These are phyloP conservation scores for Sistotremastrum niveocremeum DNA, from an alignment of 768 basidiomycete species.

Conservation along the genomic window DNA sequence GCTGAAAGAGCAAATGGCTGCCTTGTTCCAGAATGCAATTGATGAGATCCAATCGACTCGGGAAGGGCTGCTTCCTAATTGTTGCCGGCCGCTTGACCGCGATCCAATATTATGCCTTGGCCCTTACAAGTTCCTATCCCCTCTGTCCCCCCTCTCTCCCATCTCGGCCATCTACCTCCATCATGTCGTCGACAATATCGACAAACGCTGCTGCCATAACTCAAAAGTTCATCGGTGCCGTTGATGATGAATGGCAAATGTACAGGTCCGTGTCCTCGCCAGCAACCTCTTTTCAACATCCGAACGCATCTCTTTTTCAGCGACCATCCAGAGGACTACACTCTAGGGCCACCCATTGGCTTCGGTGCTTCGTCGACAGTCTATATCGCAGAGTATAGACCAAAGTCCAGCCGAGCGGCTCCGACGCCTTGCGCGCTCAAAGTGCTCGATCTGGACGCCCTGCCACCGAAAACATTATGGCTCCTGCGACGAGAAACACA, in stretches of 20 bases:
- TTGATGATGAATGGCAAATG: conserved; percentile 72
- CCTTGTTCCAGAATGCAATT: no score
- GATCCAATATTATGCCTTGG: no score
- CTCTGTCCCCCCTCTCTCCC: no score
- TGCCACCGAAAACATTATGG: conserved; percentile 55
- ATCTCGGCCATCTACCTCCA: no score
- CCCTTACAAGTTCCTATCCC: no score
- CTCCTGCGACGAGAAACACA: conserved; percentile 77
- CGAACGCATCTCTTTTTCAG: conserved; percentile 22
- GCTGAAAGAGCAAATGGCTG: no score
- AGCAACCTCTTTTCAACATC: neutral
- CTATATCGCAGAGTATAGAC: conserved; percentile 58
- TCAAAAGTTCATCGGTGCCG: conserved; percentile 58
- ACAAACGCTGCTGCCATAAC: neutral
- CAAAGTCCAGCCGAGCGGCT: conserved; percentile 15
- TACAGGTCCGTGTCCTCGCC: conserved; percentile 40
- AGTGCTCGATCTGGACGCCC: conserved; percentile 74
- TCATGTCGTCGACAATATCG: neutral
- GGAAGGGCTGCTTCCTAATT: no score
- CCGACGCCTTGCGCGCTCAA: conserved; percentile 68
- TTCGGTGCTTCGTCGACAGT: conserved; percentile 90
- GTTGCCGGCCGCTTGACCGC: no score
- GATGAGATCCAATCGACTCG: no score
- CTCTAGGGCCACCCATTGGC: conserved; percentile 65
- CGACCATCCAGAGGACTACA: conserved; percentile 59